These are phyloP conservation scores for Keithomyces neogunnii DNA, from an alignment of 2,329 filamentous ascomycete species.

Conservation along the genomic window DNA sequence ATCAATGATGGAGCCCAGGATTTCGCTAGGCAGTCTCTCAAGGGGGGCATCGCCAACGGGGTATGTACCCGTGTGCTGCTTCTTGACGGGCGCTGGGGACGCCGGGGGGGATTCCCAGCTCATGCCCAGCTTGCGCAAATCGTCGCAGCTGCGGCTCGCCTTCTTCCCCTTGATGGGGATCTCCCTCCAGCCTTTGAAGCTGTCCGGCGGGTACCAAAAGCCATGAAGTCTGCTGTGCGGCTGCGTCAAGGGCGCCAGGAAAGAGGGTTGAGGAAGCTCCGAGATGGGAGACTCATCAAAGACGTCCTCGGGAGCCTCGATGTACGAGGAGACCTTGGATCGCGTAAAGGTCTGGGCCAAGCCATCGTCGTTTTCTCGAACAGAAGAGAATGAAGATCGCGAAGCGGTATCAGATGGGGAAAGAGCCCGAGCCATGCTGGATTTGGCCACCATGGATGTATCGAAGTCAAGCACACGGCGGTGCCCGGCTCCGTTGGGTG, in stretches of 20 bases:
- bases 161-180: slow-evolving; percentile 50
- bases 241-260: slow-evolving; percentile 44
- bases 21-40: slow-evolving; percentile 61
- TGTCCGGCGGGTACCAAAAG: slow-evolving; percentile 49
- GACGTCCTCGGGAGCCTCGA: slow-evolving; percentile 38
- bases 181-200: slow-evolving; percentile 54
- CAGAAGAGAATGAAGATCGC: slow-evolving; percentile 53
- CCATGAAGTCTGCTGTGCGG: slow-evolving; percentile 49
- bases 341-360: slow-evolving; percentile 55
- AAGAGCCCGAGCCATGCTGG: slow-evolving; percentile 28
- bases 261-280: slow-evolving; percentile 36
- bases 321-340: slow-evolving; percentile 54
- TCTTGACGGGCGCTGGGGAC: slow-evolving; percentile 22
- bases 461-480: slow-evolving; percentile 24
- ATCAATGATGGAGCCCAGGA: slow-evolving; percentile 66
- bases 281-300: slow-evolving; percentile 39
- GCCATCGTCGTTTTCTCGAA: slow-evolving; percentile 50
- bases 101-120: slow-evolving; percentile 40
- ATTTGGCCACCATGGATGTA: slow-evolving; percentile 23
- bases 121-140: slow-evolving; percentile 47
- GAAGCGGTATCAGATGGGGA: slow-evolving; percentile 30
- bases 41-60: slow-evolving; percentile 46
- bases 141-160: slow-evolving; percentile 53
- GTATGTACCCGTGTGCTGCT: slow-evolving; percentile 19
- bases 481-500: slow-evolving; percentile 17